These are phyloP conservation scores for Leishmania amazonensis DNA, from an alignment of 208 protist genomes.

Conservation along the genomic window DNA sequence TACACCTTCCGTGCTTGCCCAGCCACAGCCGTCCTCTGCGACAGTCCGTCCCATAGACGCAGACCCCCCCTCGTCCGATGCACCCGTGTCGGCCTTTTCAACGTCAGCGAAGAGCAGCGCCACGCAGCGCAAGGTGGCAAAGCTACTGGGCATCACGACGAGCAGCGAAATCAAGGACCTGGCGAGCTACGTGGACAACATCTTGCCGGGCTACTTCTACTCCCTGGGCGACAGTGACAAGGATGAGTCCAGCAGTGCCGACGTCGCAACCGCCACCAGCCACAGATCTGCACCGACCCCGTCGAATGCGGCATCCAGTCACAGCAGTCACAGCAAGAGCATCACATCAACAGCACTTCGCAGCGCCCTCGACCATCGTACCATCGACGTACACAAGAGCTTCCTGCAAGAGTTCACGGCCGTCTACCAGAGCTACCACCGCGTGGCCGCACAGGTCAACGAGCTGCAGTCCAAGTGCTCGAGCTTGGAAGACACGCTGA, in stretches of 20 bases:
- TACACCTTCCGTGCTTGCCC: background rate
- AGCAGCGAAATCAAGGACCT: constrained; percentile 65
- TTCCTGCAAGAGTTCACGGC: constrained; percentile 63
- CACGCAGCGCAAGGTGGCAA: constrained; percentile 33
- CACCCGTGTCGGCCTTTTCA: background rate
- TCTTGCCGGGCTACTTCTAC: constrained; percentile 48
- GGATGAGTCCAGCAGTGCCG: constrained; percentile 7
- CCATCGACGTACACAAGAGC: constrained; percentile 55
- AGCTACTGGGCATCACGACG: constrained; percentile 63
- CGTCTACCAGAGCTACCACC: constrained; percentile 63
- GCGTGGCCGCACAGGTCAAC: constrained; percentile 46
- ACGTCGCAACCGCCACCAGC: background rate
- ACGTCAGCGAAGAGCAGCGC: constrained; percentile 14
- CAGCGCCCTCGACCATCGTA: constrained; percentile 55
- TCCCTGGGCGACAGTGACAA: constrained; percentile 13
- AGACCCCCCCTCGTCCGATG: background rate
- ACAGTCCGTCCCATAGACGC: background rate
- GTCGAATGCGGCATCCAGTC: background rate
- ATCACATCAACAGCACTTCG: constrained; percentile 39
- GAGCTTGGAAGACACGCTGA: constrained; percentile 16
- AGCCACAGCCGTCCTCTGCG: background rate
- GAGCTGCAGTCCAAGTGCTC: constrained; percentile 54
- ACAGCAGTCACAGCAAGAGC: background rate
- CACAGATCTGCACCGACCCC: background rate
- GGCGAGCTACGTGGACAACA: constrained; percentile 62